Percentiles rank a stretch among this genome's conserved stretches.
phyloP scores from a whole-genome alignment of 139 green algal genomes.

The Chlamydomonas sp. region DNA sequence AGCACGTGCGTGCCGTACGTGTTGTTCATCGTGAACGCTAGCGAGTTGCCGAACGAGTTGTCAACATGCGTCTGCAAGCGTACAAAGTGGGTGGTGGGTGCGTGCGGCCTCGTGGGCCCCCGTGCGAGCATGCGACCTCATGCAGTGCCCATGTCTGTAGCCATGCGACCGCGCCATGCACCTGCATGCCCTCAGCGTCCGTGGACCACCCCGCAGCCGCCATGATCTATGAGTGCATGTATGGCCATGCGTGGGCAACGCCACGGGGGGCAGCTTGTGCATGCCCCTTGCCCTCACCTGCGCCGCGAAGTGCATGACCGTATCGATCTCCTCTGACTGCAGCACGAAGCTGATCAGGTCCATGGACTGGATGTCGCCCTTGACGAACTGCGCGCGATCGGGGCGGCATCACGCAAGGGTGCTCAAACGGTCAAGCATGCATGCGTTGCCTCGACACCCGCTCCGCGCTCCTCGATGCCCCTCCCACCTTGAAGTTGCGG shows the following conservation, averaged over 20 bases:
- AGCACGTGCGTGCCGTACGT: constrained; percentile 91
- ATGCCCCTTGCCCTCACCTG: constrained; percentile 35
- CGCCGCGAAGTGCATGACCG: constrained; percentile 96
- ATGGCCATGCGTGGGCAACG: too few relatives aligned
- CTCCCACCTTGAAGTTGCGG: constrained; percentile 85
- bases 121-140: too few relatives aligned
- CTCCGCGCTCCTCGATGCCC: neutral
- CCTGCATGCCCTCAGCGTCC: too few relatives aligned
- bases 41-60: constrained; percentile 94
- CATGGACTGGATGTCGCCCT: constrained; percentile 84
- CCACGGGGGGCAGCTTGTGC: neutral
- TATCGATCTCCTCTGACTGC: constrained; percentile 82
- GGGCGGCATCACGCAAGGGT: too few relatives aligned
- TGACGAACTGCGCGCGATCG: constrained; percentile 71
- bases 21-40: constrained; percentile 96
- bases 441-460: too few relatives aligned
- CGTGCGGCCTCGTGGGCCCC: too few relatives aligned
- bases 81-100: too few relatives aligned
- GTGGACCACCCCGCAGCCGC: too few relatives aligned
- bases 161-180: too few relatives aligned
- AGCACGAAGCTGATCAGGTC: constrained; percentile 88
- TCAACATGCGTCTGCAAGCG: constrained; percentile 90
- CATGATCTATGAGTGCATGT: too few relatives aligned
- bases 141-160: too few relatives aligned
- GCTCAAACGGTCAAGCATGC: too few relatives aligned